Base-by-base conservation (phyloP, 78 protist species). In the Polysphondylium violaceum region DNA sequence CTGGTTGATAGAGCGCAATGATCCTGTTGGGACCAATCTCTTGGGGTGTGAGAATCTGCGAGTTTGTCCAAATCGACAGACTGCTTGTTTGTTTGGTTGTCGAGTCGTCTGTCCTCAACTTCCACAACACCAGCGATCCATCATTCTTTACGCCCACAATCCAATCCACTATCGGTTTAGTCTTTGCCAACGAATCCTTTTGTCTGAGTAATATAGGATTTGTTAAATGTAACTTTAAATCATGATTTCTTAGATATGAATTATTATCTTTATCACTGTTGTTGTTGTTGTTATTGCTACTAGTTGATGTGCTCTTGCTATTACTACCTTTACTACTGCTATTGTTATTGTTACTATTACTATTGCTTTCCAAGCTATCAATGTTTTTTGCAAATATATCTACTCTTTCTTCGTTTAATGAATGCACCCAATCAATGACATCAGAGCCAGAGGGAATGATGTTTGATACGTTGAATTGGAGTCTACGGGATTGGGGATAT, bases 21-120 rank as follows among this genome's bases (percentile, higher is more conserved):
- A 81, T 81, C 12, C 89, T 19, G 29, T 81, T 81, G 31, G 89
- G 89, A 25, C 89, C 89, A 64, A 81, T 40, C 43, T 81, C 89
- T 55, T 81, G 89, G 6, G 73, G 73, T 55, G 77, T 55, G 23
- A 81, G 51, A 12, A 81, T 81, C 33, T 81, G 89, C 14, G 65
- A 16, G 31, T 68, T 81, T 3, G 68, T 81, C 68, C 71, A 81
- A 25, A 81, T 31, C 17, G 75, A 68, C 3, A 81, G 27, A 2
- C 78, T 68, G 7, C 78, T 68, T 3, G 89, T 81, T 41, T 81
- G 89, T 25, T 55, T 64, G 8, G 50, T 55, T 23, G 29, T 35
- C 55, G 76, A 67, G 55, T 63, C 35, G 38, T 81, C 89, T 27
- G 89, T 81, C 29, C 43, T 81, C 25, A 81, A 68, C 33, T 67